Evolutionary conservation across 495 filamentous ascomycete species (phyloP).

Genomic region (Podospora conica): DNA sequence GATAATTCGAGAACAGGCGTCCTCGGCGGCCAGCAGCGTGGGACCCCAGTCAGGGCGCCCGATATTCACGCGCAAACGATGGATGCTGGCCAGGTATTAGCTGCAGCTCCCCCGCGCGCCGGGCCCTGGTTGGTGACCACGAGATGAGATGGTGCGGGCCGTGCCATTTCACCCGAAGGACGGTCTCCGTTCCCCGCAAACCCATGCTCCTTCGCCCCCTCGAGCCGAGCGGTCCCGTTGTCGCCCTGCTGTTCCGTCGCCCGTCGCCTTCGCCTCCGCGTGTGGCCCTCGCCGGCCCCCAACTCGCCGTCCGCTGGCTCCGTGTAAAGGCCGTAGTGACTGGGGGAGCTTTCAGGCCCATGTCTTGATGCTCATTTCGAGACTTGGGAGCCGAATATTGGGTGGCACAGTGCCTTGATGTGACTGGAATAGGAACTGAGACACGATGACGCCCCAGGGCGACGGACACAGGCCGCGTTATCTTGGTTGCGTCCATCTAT

Average conservation of each 20-base stretch:
- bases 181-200: neutral
- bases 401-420: slow-evolving; percentile 12
- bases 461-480: slow-evolving; percentile 8
- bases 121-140: neutral
- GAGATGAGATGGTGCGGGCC: slow-evolving; percentile 1
- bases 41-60: neutral
- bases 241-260: too few relatives aligned
- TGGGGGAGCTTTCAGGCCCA: neutral
- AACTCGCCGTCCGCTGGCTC: neutral
- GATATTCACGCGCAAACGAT: too few relatives aligned
- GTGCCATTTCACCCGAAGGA: neutral
- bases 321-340: slow-evolving; percentile 23
- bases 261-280: too few relatives aligned
- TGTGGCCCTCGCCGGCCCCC: neutral
- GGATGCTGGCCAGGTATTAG: neutral
- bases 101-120: neutral
- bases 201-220: neutral
- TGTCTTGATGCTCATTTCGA: slow-evolving; percentile 12
- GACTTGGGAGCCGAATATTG: neutral
- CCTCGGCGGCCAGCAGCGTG: neutral
- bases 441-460: slow-evolving; percentile 22
- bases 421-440: slow-evolving; percentile 11
- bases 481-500: slow-evolving; percentile 13
- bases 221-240: neutral
- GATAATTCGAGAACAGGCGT: neutral